Evolutionary conservation across 208 protist genomes (phyloP), one percentile per base, ranked within the genome.

Genomic region (Leishmania mexicana): DNA sequence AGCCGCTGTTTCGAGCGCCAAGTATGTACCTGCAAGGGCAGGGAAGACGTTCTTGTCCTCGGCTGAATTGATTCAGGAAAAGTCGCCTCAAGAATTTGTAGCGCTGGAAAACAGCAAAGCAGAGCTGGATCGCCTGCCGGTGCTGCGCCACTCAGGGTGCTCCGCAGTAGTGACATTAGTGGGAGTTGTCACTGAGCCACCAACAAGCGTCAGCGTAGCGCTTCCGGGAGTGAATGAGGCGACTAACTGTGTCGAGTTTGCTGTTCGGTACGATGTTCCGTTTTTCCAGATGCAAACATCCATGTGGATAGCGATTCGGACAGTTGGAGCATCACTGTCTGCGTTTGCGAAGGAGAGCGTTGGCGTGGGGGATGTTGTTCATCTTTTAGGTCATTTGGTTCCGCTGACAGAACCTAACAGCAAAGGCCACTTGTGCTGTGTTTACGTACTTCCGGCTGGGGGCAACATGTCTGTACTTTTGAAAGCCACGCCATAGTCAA

Each of bases 301-400:
- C 13, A 85, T 85, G 79, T 45, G 42, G 17, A 83, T 93, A 21
- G 54, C 84, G 42, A 88, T 97, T 38, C 92, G 94, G 10, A 91
- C 87, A 74, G 86, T 90, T 71, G 92, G 93, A 3, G 84, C 81
- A 2, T 92, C 90, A n/a, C 80, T 97, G 42, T 73, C 80, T 21
- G 80, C 82, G 0, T 97, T 96, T 85, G 89, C 90, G 1, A 53
- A 58, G 4, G 73, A 88, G 45, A 74, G 91, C 54, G 76, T 97
- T 7, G n/a, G 57, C 17, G 82, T 87, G 10, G 95, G 92, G 5
- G 95, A 96, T 87, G 73, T 95, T 65, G 91, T 97, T 28, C 95
- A 97, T 81, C 88, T 96, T 72, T 85, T 96, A 54, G 95, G 95
- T 19, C 92, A 96, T 68, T 62, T 97, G n/a, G 74, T 89, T 17